Evolutionary conservation across 2,329 filamentous ascomycete genomes (phyloP), one percentile per base, ranked within the genome.

Genomic region (Colletotrichum liriopes): DNA sequence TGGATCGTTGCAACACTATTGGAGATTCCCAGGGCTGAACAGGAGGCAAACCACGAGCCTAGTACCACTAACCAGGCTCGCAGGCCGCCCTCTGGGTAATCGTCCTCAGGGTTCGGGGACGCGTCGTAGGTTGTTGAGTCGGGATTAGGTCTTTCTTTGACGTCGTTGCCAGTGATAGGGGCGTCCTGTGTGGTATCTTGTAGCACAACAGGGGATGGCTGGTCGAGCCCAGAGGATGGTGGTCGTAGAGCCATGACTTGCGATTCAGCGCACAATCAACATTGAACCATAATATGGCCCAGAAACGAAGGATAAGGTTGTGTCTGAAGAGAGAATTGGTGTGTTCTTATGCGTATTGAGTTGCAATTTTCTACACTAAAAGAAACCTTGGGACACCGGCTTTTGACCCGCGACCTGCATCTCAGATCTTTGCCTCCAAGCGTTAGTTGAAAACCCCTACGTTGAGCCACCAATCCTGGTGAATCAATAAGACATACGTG

Each of bases 31-130:
- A 97, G 89, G 2, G 91, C 89, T 11, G 93, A 91, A 73, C 94
- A 86, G 73, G 97, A 90, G 14, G 92, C 92, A 76, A 91, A 90
- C 86, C 95, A 98, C 20, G 92, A 92, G 41, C 95, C 95, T 20
- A 96, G 84, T 3, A 98, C 94, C 37, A 97, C 94, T 5, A 93
- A 87, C 94, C 95, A 98, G 63, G 94, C 94, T 76, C 89, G 83
- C 12, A 89, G 79, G 11, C 95, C 95, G 58, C 95, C 95, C 83
- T 98, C 95, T 0, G 95, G 95, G 77, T 96, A 96, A 1, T 87
- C 87, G 72, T 88, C 85, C 20, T 84, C 81, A 23, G 23, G 47
- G 7, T 26, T 12, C 1, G 29, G 16, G 1, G 23, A 3, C 5
- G 56, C 78, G 62, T 47, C 74, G 9, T 65, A 54, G 3, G 29